Evolutionary conservation across 352 stramenopile species (phyloP).

Genomic region (Thraustochytrium sp.): DNA sequence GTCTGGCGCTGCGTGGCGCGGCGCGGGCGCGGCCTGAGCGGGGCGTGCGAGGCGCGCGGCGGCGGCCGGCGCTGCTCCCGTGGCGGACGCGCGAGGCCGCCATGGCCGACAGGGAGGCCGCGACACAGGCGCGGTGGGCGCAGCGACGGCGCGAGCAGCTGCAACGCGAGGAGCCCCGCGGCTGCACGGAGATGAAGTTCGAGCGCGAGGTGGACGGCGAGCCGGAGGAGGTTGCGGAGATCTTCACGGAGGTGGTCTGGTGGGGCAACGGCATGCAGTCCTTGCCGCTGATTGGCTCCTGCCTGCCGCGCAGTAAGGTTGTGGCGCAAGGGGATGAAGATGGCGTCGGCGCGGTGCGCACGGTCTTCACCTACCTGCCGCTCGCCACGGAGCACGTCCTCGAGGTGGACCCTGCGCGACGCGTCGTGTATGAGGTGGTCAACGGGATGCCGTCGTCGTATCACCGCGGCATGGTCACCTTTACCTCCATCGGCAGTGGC

Average conservation of each 20-base stretch:
- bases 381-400: neutral
- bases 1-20: too few species aligned
- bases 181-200: neutral
- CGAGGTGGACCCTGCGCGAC: neutral
- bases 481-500: neutral
- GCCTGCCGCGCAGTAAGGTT: neutral
- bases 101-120: too few species aligned
- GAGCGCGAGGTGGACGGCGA: neutral
- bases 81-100: too few species aligned
- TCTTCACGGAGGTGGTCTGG: neutral
- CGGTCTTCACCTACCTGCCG: neutral
- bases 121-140: too few species aligned
- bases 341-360: neutral
- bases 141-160: too few species aligned
- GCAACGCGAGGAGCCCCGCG: neutral
- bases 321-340: neutral
- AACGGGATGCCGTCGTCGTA: neutral
- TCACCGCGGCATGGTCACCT: neutral
- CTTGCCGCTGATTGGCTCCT: neutral
- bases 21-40: too few species aligned
- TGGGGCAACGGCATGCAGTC: neutral
- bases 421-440: neutral
- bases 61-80: too few species aligned
- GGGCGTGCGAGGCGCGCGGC: too few species aligned
- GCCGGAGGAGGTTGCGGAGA: neutral